Evolutionary conservation across 2,329 filamentous ascomycete species (phyloP), one percentile per base, ranked within the genome.

Genomic region (Epichloe brachyelytri): DNA sequence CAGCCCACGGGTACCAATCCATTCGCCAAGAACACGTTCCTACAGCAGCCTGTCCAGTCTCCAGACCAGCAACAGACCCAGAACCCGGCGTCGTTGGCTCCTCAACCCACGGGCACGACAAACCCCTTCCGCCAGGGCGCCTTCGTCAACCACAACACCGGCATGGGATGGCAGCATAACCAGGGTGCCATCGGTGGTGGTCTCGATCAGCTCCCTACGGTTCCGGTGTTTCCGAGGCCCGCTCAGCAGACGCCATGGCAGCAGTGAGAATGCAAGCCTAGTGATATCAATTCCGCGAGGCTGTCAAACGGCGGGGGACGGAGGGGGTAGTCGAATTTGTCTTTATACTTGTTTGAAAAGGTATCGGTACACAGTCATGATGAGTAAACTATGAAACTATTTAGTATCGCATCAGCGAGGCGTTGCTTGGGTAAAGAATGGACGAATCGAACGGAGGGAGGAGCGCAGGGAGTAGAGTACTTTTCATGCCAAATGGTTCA

Each of bases 71-170:
- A 73, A 71, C 73, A 2, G 71, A 15, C 41, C 3, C 48, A 47
- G 20, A 39, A 39, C 22, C 68, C 38, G 68, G 67, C 36, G 67
- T 65, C 76, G 46, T 69, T 93, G 5, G 77, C 77, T 49, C 80
- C 88, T 2, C 88, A 91, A 61, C 78, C 85, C 1, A 96, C 90
- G 0, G 90, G 89, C 8, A 88, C 80, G 61, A 96, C 90, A 2
- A 98, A 98, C 61, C 93, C 93, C 0, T 97, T 97, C 76, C 80
- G 93, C 15, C 89, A 97, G 63, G 88, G 86, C 44, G 82, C 84
- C 4, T 95, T 96, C 65, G 83, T 95, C 49, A 93, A 95, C 62
- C 89, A 95, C 61, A 76, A 82, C 55, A 95, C 89, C 0, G 90
- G 91, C 1, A 77, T 87, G 66, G 88, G 88, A 2, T 97, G 93